These are phyloP conservation scores for Citrus cavaleriei DNA, from an alignment of 345 rosid genomes.

Conservation along the genomic window DNA sequence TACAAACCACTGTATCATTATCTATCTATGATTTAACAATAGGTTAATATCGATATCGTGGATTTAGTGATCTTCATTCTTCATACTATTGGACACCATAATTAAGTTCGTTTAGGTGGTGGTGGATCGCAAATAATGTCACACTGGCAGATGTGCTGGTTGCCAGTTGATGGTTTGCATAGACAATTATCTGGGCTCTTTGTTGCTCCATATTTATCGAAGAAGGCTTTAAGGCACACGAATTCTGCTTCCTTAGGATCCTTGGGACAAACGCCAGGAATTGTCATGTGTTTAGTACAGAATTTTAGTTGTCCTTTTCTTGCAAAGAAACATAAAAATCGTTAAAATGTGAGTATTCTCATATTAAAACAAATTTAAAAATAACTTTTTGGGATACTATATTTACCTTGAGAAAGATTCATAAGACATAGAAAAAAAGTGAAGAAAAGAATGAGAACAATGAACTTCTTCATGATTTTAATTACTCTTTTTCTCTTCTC, in stretches of 20 bases:
- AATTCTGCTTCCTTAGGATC: neutral
- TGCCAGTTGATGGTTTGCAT: neutral
- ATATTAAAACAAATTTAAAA: too few species aligned
- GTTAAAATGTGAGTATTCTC: neutral
- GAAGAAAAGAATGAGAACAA: too few species aligned
- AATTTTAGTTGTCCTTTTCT: neutral
- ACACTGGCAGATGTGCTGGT: neutral
- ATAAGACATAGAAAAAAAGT: too few species aligned
- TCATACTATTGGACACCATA: too few species aligned
- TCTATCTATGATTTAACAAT: too few species aligned
- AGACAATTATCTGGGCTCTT: neutral
- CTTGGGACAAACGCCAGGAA: neutral
- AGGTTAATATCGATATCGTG: too few species aligned
- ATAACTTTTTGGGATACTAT: too few species aligned
- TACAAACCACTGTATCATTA: too few species aligned
- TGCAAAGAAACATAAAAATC: neutral
- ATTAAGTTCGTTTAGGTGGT: too few species aligned
- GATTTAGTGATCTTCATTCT: too few species aligned
- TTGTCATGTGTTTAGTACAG: neutral
- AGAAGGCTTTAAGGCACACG: neutral
- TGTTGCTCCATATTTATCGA: neutral
- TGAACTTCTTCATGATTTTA: neutral
- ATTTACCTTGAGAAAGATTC: too few species aligned
- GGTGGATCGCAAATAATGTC: neutral
- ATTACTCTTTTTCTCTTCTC: neutral